Evolutionary conservation across 2,329 filamentous ascomycete genomes (phyloP).

Genomic region (Sporothrix schenckii): DNA sequence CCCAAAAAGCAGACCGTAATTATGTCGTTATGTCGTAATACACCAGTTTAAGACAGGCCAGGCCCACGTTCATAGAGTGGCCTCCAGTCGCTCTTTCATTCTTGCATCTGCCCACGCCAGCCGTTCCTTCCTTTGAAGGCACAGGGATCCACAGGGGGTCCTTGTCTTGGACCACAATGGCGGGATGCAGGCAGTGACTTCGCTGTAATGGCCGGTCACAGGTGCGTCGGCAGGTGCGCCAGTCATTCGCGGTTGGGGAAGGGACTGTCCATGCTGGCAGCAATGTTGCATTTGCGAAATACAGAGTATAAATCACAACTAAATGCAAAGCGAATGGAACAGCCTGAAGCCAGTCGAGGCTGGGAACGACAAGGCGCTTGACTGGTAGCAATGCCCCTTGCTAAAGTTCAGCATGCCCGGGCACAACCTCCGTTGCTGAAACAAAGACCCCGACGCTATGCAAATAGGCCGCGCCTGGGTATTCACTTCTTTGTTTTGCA

Average conservation of each 20-base stretch:
- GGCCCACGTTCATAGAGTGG: too few species aligned
- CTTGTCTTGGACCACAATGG: slow-evolving; percentile 23
- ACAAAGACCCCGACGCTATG: background rate
- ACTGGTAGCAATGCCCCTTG: background rate
- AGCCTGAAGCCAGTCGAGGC: background rate
- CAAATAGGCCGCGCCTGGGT: background rate
- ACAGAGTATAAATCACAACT: background rate
- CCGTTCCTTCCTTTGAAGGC: background rate
- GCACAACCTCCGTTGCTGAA: background rate
- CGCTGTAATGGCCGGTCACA: background rate
- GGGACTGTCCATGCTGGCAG: background rate
- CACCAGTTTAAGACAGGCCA: too few species aligned
- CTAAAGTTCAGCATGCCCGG: background rate
- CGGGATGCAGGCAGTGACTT: slow-evolving; percentile 15
- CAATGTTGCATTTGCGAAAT: background rate
- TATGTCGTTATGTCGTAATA: too few species aligned
- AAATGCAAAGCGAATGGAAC: background rate
- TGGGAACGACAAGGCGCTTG: background rate
- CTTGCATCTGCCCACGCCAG: background rate
- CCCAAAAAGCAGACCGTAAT: slow-evolving; percentile 1
- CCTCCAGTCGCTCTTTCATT: background rate
- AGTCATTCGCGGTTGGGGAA: slow-evolving; percentile 9
- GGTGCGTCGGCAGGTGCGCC: slow-evolving; percentile 18
- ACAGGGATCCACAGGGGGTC: slow-evolving; percentile 12
- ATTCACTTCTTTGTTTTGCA: background rate